Evolutionary conservation across 768 basidiomycete genomes (phyloP), one percentile per base, ranked within the genome.

Genomic region (Chalciporus piperatus): DNA sequence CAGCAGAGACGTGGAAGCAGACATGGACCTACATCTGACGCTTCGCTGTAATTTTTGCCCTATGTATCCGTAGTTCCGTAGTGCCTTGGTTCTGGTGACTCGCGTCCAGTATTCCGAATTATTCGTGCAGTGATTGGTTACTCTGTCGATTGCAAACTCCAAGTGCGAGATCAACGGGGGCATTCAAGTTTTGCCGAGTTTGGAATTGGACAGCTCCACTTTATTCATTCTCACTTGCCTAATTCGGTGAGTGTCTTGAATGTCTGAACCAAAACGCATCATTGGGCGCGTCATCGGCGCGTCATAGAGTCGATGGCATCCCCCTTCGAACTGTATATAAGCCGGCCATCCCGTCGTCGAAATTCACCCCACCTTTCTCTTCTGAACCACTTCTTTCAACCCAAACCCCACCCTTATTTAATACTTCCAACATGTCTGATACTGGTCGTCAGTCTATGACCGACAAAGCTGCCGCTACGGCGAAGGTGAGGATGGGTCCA

Each of bases 361-460:
- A n/a, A 32, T 13, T 1, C 39, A 27, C 22, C 4, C 22, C 45
- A 23, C 6, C 14, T 16, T 10, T 38, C 44, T 32, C 23, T 41
- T 25, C 20, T 33, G 3, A 32, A 33, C 39, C 19, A 47, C 23
- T 20, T 12, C 28, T 30, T 22, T 3, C 41, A 44, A 8, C 16
- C 11, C 25, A 47, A 13, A 16, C 45, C n/a, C 14, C 33, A 23
- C 39, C 13, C 43, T 32, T 2, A 22, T 2, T 22, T 20, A 27
- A 47, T 22, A 52, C 54, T 17, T 45, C 50, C 48, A 66, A n/a
- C 57, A 83, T 82, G 81, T 77, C 81, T 62, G 81, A 84, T 62
- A 67, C 72, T 46, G 74, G 67, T 50, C 82, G 82, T 58, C 80
- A 83, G 74, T 76, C 74, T 51, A 68, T 81, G 70, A 78, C 79